These are phyloP conservation scores for Lactifluus piperatus DNA, from an alignment of 768 basidiomycete species.

Conservation along the genomic window DNA sequence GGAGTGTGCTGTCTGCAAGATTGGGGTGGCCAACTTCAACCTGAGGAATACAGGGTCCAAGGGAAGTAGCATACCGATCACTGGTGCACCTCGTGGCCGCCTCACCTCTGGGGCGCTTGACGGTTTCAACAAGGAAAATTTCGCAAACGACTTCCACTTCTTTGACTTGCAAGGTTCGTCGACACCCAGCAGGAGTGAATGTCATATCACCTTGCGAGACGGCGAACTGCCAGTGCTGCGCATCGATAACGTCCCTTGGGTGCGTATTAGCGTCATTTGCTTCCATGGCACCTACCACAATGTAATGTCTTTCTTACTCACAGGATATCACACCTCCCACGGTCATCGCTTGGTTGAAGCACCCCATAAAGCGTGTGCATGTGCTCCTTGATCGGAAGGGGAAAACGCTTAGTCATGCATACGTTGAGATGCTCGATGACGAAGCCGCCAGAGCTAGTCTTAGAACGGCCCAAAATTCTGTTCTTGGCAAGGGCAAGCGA, in stretches of 20 bases:
- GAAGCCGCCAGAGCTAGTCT: constrained; percentile 58
- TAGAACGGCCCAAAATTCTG: constrained; percentile 47
- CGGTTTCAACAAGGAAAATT: constrained; percentile 25
- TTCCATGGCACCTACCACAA: not conserved
- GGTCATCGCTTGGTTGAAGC: constrained; percentile 59
- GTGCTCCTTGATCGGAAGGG: constrained; percentile 75
- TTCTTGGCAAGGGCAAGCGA: constrained; percentile 68
- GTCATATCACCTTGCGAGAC: not conserved
- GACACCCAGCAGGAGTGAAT: constrained; percentile 25
- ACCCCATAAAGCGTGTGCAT: constrained; percentile 61
- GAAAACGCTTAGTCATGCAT: constrained; percentile 81
- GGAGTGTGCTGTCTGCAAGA: constrained; percentile 73
- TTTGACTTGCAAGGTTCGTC: constrained; percentile 28
- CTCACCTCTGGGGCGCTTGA: constrained; percentile 19
- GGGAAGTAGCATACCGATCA: constrained; percentile 16
- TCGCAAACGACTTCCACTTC: constrained; percentile 19
- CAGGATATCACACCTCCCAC: constrained; percentile 80
- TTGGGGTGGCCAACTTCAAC: constrained; percentile 55
- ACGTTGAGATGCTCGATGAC: constrained; percentile 60
- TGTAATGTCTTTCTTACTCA: not conserved
- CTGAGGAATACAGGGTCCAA: constrained; percentile 24
- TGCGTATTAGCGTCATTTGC: constrained; percentile 28
- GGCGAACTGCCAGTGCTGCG: constrained; percentile 55
- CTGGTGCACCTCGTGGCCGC: constrained; percentile 16
- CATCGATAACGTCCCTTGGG: constrained; percentile 88